These are phyloP conservation scores for Fusarium siculi DNA, from an alignment of 2,329 filamentous ascomycete species.

Conservation along the genomic window DNA sequence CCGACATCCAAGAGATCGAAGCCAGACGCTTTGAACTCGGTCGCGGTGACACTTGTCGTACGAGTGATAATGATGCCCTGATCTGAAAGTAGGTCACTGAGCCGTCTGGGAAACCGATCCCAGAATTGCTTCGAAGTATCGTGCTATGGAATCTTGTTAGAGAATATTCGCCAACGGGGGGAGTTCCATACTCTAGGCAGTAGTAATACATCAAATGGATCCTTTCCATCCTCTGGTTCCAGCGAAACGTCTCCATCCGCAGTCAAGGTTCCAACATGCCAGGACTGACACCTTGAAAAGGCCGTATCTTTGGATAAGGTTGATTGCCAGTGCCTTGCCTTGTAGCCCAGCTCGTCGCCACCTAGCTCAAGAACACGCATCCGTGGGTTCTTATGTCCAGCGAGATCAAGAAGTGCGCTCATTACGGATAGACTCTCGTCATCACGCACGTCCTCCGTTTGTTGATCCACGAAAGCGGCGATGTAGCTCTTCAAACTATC, in stretches of 20 bases:
- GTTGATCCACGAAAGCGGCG: background rate
- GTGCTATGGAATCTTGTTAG: background rate
- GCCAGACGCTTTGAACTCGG: too few species aligned
- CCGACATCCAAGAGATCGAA: background rate
- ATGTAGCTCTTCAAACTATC: background rate
- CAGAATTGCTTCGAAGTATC: background rate
- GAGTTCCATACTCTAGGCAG: background rate
- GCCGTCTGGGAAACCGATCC: background rate
- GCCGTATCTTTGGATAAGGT: background rate
- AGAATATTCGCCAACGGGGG: fast-evolving
- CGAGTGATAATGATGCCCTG: background rate
- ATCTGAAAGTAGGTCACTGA: fast-evolving
- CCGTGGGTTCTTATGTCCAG: background rate
- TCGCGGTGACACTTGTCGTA: too few species aligned
- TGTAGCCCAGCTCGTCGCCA: background rate
- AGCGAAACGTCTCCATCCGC: background rate
- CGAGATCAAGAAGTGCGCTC: background rate
- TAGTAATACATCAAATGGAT: background rate
- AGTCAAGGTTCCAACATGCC: background rate
- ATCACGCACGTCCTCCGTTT: background rate
- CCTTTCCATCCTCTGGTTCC: too few species aligned
- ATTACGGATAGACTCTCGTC: background rate
- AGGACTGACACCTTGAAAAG: background rate
- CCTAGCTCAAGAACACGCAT: background rate
- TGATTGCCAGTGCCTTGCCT: background rate